Evolutionary conservation across 1,284 basidiomycete genomes (phyloP), one percentile per base, ranked within the genome.

Genomic region (Sphagnurus paluster): DNA sequence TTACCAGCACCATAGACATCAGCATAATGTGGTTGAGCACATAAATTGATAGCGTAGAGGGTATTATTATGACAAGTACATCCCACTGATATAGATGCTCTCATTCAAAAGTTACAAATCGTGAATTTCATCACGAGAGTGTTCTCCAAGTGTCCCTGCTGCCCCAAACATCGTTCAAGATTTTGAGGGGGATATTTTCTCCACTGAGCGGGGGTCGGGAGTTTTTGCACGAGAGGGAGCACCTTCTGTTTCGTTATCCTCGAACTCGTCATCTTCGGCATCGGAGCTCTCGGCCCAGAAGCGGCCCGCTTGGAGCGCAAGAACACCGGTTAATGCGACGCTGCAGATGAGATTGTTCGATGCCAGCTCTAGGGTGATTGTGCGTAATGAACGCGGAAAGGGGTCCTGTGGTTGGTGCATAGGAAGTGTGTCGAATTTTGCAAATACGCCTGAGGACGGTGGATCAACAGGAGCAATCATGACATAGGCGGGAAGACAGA

Each of bases 281-380:
- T 85, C 82, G 6, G 80, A 72, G 30, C 76, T 78, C 60, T 90
- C 87, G 2, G 84, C 86, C 87, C 87, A 90, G 70, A 82, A 85
- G 32, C 88, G 77, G 35, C 83, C 86, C 0, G 87, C 87, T 67
- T 91, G 88, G 21, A 91, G 75, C 10, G 80, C 78, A 35, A 91
- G 69, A 19, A 90, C 84, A 19, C 88, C 88, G 0, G 89, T 91
- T 48, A 91, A 76, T 2, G 86, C 84, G 35, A 91, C 88, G 57
- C 84, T 87, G 69, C 86, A 90, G 46, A 90, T 79, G 58, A 91
- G 83, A 59, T 91, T 80, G 55, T 77, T 84, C 23, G 88, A 88
- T 1, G 89, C 88, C 44, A 91, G 80, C 46, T 86, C 85, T 39
- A 90, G 75, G 1, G 82, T 84, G 10, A 80, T 73, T 32, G 63